Percentiles rank a stretch among this genome's conserved stretches.
phyloP scores from a whole-genome alignment of 305 asterid species.

The Fraxinus nigra region DNA sequence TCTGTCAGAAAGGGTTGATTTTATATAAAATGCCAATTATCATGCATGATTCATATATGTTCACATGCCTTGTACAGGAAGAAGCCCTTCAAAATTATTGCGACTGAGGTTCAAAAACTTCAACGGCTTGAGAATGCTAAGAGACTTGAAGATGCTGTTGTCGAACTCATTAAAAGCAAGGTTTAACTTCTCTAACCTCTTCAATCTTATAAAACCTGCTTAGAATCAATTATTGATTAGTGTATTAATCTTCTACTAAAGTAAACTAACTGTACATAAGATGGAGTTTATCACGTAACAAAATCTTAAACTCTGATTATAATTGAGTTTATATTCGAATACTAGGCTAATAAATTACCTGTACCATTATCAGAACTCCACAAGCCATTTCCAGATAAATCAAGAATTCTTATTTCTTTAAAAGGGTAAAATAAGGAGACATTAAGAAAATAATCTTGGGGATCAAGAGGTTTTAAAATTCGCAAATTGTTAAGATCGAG shows the following conservation, averaged over 20 bases:
- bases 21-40: neutral
- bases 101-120: neutral
- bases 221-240: neutral
- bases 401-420: neutral
- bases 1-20: neutral
- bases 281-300: neutral
- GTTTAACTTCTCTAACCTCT: neutral
- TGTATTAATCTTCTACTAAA: neutral
- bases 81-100: neutral
- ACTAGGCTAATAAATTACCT: neutral
- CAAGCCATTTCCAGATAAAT: neutral
- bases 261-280: neutral
- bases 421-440: neutral
- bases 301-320: neutral
- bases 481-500: neutral
- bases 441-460: neutral
- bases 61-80: neutral
- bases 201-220: neutral
- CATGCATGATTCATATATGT: neutral
- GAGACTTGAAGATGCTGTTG: neutral
- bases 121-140: neutral
- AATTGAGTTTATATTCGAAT: neutral
- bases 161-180: neutral
- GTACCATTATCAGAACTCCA: neutral
- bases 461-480: neutral